Evolutionary conservation across 192 early-diverging fungal genomes (phyloP).

Genomic region (Entophlyctis helioformis): DNA sequence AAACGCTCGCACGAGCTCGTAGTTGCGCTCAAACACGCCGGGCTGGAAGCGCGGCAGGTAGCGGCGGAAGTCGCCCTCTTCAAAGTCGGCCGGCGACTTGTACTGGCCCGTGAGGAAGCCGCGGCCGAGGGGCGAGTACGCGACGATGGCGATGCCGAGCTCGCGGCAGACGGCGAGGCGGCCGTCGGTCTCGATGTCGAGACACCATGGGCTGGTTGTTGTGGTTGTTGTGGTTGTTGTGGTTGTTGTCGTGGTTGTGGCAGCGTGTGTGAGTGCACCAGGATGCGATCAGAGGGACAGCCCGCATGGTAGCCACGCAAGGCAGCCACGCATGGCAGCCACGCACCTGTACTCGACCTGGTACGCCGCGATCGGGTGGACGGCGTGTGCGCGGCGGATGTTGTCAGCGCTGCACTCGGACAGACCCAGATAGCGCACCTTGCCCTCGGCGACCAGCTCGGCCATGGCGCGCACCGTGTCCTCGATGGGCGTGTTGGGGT

Average conservation of each 20-base stretch:
- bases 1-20: slow-evolving; percentile 22
- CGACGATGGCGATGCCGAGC: slow-evolving; percentile 39
- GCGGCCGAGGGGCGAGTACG: slow-evolving; percentile 33
- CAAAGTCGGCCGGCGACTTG: slow-evolving; percentile 38
- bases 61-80: slow-evolving; percentile 35
- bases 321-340: background rate
- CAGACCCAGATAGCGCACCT: slow-evolving; percentile 47
- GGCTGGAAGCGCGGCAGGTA: slow-evolving; percentile 41
- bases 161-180: slow-evolving; percentile 55
- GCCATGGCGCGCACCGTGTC: slow-evolving; percentile 51
- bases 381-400: slow-evolving; percentile 47
- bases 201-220: too few species aligned
- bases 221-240: too few species aligned
- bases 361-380: slow-evolving; percentile 55
- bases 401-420: slow-evolving; percentile 46
- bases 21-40: slow-evolving; percentile 47
- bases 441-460: slow-evolving; percentile 55
- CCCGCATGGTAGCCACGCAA: background rate
- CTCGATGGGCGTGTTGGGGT: slow-evolving; percentile 33
- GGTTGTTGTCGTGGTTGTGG: slow-evolving; percentile 17
- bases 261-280: background rate
- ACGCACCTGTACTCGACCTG: slow-evolving; percentile 14
- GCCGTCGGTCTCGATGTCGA: slow-evolving; percentile 51
- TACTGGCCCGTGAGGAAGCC: slow-evolving; percentile 58
- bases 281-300: background rate